Base-by-base conservation (phyloP, 371 early-diverging fungal genomes). In the Mortierella sp. region DNA sequence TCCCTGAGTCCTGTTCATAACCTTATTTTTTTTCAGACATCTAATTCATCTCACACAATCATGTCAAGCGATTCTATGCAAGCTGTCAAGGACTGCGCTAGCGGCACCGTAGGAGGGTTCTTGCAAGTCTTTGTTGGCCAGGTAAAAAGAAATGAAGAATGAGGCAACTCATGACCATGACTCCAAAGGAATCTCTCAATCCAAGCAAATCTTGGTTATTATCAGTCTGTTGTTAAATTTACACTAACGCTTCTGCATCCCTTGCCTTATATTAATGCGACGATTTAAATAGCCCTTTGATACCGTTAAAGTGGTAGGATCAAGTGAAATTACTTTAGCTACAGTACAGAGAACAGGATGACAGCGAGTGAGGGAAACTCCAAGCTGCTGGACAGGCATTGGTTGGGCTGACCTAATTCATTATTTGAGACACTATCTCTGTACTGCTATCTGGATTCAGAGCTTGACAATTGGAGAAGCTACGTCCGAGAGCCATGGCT, bases 111-210 rank as follows among this genome's bases (percentile, higher is more conserved):
- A 24, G 95, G 94, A 71, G 95, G 95, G 70, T 90, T 94, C 49
- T 83, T 91, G 55, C 94, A 94, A 74, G 94, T 95, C 60, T 87
- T 95, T 72, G 91, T 89, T 51, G 95, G 95, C 26, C 95, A 94
- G 86, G 92, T 90, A 89, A 61, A 30, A 1, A 3, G 16, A 61
- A 14, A 60, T 49, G 16, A 14, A 35, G n/a, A 22, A 35, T 11
- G 18, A 45, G 30, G 62, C 35, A 43, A 20, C 43, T 49, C 52
- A 52, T n/a, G 52, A 52, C 24, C 24, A 52, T 20, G 24, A 52
- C 22, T 52, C n/a, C 52, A 52, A n/a, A 52, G 18, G 61, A 61
- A 39, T 61, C 59, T 61, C 59, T 43, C 58, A 43, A 63, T 63
- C 30, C 24, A 47, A 9, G 63, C 63, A 54, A 37, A 32, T 22